Evolutionary conservation across 2,329 filamentous ascomycete genomes (phyloP).

Genomic region (Colletotrichum simmondsii): DNA sequence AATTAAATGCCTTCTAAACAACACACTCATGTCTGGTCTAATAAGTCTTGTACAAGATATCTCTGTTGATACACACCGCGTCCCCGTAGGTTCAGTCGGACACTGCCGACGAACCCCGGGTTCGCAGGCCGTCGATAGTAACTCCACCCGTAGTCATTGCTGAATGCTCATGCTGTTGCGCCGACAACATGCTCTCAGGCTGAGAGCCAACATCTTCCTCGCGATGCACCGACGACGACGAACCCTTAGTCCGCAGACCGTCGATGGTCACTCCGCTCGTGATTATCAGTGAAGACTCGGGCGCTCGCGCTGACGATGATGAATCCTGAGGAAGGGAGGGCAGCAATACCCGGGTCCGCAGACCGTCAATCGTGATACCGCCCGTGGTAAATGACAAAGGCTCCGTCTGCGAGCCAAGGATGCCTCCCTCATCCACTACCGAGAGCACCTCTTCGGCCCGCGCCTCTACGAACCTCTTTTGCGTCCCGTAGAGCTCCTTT

Average conservation of each 20-base stretch:
- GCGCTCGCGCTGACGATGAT: too few species aligned
- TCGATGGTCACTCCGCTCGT: too few species aligned
- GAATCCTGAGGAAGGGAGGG: too few species aligned
- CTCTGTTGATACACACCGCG: conserved; percentile 3
- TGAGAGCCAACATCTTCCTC: neutral
- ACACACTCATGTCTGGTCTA: neutral
- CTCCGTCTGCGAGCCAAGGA: too few species aligned
- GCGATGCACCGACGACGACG: neutral
- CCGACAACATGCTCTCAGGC: neutral
- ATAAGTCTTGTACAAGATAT: conserved; percentile 2
- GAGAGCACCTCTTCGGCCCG: too few species aligned
- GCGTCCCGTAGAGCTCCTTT: conserved; percentile 33
- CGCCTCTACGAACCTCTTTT: neutral
- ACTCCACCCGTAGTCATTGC: neutral
- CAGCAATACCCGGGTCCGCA: too few species aligned
- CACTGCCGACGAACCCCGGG: neutral
- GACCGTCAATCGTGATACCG: too few species aligned
- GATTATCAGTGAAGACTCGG: too few species aligned
- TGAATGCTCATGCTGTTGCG: neutral
- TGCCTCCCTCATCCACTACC: too few species aligned
- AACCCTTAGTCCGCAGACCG: too few species aligned
- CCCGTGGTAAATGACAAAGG: too few species aligned
- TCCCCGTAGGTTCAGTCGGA: neutral
- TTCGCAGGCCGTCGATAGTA: neutral
- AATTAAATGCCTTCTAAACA: neutral